A percentile compares a stretch with the other conserved stretches of the same genome.
Conservation (phyloP, 108 stramenopile species). For the Aurantiochytrium sp. region DNA sequence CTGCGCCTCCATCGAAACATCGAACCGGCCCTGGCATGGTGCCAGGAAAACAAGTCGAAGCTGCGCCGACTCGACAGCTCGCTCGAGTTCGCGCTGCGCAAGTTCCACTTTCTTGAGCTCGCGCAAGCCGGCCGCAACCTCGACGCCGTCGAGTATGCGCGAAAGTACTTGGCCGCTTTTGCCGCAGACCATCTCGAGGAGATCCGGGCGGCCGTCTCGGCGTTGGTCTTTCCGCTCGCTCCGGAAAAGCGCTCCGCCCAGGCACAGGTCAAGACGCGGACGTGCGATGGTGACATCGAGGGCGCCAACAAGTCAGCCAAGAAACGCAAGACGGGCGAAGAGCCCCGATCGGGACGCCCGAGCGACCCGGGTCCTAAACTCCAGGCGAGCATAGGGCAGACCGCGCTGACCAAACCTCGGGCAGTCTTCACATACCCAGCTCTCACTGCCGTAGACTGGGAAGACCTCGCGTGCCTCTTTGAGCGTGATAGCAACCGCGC, state of each 20-base stretch:
- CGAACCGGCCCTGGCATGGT: conserved; percentile 19
- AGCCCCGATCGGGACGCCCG: too few species aligned
- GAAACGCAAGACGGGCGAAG: not conserved
- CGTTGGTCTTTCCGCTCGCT: not conserved
- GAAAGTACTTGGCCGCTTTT: not conserved
- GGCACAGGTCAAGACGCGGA: not conserved
- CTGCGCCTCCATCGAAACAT: not conserved
- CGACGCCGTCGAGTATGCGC: not conserved
- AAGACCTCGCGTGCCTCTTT: not conserved
- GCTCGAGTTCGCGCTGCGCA: not conserved
- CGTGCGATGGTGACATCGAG: not conserved
- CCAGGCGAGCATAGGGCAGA: too few species aligned
- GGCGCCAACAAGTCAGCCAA: not conserved
- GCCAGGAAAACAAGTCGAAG: not conserved
- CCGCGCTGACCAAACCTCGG: too few species aligned
- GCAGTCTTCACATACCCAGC: not conserved
- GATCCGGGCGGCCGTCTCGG: not conserved
- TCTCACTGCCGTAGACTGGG: not conserved
- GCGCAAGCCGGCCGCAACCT: not conserved
- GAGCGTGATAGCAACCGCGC: not conserved
- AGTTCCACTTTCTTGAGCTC: not conserved
- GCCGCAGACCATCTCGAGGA: not conserved
- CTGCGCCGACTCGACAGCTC: not conserved
- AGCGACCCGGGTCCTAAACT: too few species aligned
- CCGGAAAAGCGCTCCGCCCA: not conserved